Percentiles rank a stretch among this genome's conserved stretches.
These are phyloP conservation scores for Novymonas esmeraldas DNA, from an alignment of 208 protist species.

Conservation along the genomic window DNA sequence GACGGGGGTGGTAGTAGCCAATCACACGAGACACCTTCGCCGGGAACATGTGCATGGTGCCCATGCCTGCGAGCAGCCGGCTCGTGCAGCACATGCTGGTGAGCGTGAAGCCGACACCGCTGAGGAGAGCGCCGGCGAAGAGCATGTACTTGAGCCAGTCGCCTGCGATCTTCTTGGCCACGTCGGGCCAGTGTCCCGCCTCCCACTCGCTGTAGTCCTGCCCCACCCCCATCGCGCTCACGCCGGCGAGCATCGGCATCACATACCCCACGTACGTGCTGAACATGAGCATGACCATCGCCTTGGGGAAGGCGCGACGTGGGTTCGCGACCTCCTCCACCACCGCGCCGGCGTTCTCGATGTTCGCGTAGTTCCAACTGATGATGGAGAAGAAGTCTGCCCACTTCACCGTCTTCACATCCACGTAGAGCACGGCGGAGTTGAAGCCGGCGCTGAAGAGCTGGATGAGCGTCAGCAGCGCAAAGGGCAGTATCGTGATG, in stretches of 20 bases:
- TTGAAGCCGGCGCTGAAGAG: conserved; percentile 77
- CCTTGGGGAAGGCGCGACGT: conserved; percentile 41
- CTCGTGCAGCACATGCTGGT: conserved; percentile 89
- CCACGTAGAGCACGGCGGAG: conserved; percentile 61
- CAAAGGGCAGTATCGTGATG: conserved; percentile 72
- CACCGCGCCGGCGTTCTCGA: conserved; percentile 83
- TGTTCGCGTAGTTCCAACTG: conserved; percentile 90
- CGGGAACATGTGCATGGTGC: conserved; percentile 87
- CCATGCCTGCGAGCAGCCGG: conserved; percentile 79
- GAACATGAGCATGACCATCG: conserved; percentile 78
- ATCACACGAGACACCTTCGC: conserved; percentile 76
- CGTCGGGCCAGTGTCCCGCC: conserved; percentile 80
- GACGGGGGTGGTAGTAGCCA: conserved; percentile 83
- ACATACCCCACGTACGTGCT: conserved; percentile 81
- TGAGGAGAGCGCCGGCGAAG: conserved; percentile 72
- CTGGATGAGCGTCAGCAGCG: conserved; percentile 67
- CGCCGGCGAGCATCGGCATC: conserved; percentile 77
- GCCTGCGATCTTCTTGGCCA: conserved; percentile 59
- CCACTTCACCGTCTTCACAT: conserved; percentile 63
- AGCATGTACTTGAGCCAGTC: conserved; percentile 82
- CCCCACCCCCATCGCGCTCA: conserved; percentile 67
- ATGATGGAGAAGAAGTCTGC: conserved; percentile 81
- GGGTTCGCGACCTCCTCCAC: conserved; percentile 83
- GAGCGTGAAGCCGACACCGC: conserved; percentile 78
- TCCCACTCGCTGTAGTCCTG: conserved; percentile 73